Percentiles rank a stretch among this genome's conserved stretches.
phyloP scores from a whole-genome alignment of 2,329 filamentous ascomycete species.

The Colletotrichum tamarilloi region DNA sequence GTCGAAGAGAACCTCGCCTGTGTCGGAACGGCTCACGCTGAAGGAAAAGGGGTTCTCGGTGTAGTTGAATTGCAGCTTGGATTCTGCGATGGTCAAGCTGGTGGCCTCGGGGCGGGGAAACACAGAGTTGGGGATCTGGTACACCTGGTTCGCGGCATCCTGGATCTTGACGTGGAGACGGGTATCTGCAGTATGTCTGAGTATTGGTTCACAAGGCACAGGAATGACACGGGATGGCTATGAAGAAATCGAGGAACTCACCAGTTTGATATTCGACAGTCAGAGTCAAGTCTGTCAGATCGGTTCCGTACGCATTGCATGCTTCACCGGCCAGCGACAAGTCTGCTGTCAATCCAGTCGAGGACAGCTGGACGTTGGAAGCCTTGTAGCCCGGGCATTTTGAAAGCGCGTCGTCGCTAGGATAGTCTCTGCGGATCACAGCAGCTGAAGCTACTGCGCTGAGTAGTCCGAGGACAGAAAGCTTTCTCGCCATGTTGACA shows the following conservation, averaged over 20 bases:
- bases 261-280: slow-evolving; percentile 47
- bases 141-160: slow-evolving; percentile 76
- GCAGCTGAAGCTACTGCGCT: slow-evolving; percentile 21
- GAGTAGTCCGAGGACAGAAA: slow-evolving; percentile 25
- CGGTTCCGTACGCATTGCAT: slow-evolving; percentile 40
- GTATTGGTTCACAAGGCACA: not conserved
- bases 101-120: slow-evolving; percentile 67
- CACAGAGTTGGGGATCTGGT: slow-evolving; percentile 78
- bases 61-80: slow-evolving; percentile 60
- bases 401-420: slow-evolving; percentile 26
- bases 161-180: slow-evolving; percentile 82
- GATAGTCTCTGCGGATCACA: slow-evolving; percentile 29
- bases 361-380: slow-evolving; percentile 65
- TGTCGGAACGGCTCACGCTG: slow-evolving; percentile 58
- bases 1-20: slow-evolving; percentile 71
- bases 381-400: slow-evolving; percentile 58
- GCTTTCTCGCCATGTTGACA: slow-evolving; percentile 22
- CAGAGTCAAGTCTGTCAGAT: slow-evolving; percentile 42
- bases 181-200: slow-evolving; percentile 54
- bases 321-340: slow-evolving; percentile 39
- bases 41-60: slow-evolving; percentile 73
- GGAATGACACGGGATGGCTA: not conserved
- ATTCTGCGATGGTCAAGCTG: slow-evolving; percentile 41
- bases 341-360: slow-evolving; percentile 64
- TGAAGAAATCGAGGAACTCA: slow-evolving; percentile 9